phyloP scores from a whole-genome alignment of 495 filamentous ascomycete species.

The Amphirosellinia nigrospora region DNA sequence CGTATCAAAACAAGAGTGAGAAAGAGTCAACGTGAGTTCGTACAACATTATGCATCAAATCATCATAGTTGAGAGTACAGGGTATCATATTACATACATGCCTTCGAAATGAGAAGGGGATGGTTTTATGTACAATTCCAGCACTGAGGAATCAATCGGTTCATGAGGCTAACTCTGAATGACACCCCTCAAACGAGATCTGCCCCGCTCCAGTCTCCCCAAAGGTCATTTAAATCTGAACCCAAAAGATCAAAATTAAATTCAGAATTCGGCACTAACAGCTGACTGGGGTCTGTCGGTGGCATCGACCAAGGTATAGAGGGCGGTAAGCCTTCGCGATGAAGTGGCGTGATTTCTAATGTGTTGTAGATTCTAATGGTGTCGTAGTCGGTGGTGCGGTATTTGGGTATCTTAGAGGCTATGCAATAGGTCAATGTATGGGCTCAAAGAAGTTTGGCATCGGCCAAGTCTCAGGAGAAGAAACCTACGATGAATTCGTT shows the following conservation, averaged over 20 bases:
- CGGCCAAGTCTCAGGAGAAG: background rate
- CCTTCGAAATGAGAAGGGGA: constrained; percentile 18
- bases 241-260: constrained; percentile 42
- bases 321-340: constrained; percentile 33
- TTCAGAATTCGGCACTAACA: constrained; percentile 36
- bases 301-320: constrained; percentile 40
- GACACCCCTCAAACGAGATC: constrained; percentile 28
- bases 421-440: background rate
- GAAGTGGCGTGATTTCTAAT: constrained; percentile 27
- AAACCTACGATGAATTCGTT: constrained; percentile 32
- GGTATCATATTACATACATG: constrained; percentile 19
- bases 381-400: constrained; percentile 27
- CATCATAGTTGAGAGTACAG: background rate
- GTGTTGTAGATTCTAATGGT: constrained; percentile 25
- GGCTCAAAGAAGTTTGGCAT: background rate
- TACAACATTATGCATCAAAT: background rate
- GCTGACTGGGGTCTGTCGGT: constrained; percentile 27
- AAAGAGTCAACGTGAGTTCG: background rate
- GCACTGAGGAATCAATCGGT: background rate
- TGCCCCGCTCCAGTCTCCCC: constrained; percentile 38
- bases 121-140: background rate
- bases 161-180: background rate
- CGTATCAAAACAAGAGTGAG: background rate
- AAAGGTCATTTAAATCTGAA: constrained; percentile 40
- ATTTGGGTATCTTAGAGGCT: constrained; percentile 37